A percentile compares a stretch with the other conserved stretches of the same genome.
These are phyloP conservation scores for Geranomyces variabilis DNA, from an alignment of 192 early-diverging fungal genomes.

Conservation along the genomic window DNA sequence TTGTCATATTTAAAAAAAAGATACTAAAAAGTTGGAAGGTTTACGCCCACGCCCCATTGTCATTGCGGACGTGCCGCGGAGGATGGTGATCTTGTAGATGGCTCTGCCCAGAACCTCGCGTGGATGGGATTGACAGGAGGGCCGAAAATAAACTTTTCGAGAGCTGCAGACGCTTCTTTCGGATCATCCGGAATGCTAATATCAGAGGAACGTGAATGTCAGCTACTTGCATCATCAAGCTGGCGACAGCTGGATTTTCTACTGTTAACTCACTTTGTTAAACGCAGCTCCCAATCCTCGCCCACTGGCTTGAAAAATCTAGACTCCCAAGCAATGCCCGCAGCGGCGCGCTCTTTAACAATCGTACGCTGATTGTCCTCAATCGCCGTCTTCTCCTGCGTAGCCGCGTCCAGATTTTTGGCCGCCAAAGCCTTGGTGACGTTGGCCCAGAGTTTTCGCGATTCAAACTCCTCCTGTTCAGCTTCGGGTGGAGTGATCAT, in stretches of 20 bases:
- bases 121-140: constrained; percentile 17
- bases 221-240: no score
- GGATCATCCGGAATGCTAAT: constrained; percentile 24
- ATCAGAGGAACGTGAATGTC: not conserved
- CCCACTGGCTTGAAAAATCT: constrained; percentile 57
- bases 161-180: not conserved
- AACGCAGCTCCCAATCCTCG: constrained; percentile 33
- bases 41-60: no score
- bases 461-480: constrained; percentile 82
- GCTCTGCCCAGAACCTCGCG: constrained; percentile 19
- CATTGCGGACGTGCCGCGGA: no score
- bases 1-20: no score
- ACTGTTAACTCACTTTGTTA: constrained; percentile 11
- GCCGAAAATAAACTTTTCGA: constrained; percentile 25
- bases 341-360: constrained; percentile 56
- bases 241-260: not conserved
- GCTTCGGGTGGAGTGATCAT: constrained; percentile 70
- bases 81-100: not conserved
- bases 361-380: constrained; percentile 70
- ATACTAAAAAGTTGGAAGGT: no score
- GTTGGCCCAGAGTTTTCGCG: constrained; percentile 67
- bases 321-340: constrained; percentile 53
- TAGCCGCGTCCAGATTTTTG: constrained; percentile 61
- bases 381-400: constrained; percentile 67
- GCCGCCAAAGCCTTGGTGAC: constrained; percentile 61